A percentile compares a stretch with the other conserved stretches of the same genome.
Conservation (phyloP, 805 yeast species). For the Metschnikowia reukaufii region DNA sequence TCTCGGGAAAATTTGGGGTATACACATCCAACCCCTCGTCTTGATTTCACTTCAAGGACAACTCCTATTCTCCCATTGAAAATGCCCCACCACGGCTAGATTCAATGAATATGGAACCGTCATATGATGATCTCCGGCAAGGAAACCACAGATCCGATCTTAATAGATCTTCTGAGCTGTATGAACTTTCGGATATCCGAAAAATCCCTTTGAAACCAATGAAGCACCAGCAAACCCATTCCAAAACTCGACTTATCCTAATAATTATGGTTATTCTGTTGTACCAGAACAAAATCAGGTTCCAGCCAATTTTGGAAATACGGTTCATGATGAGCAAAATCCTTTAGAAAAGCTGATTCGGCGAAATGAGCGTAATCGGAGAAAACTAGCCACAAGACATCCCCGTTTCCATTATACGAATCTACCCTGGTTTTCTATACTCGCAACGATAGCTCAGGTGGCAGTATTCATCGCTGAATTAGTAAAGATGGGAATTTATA, state of each 20-base stretch:
- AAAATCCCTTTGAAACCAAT: conserved; percentile 8
- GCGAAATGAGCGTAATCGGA: conserved; percentile 17
- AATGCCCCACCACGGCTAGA: not conserved
- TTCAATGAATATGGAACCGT: not conserved
- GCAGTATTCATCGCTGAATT: conserved; percentile 63
- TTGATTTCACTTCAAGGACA: not conserved
- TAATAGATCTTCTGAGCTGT: conserved; percentile 10
- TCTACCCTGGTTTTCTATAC: conserved; percentile 41
- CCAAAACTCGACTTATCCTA: not conserved
- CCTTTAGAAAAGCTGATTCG: conserved; percentile 8
- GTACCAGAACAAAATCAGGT: conserved; percentile 1
- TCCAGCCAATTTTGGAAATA: not conserved
- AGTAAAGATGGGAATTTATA: conserved; percentile 52
- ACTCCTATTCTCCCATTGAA: conserved; percentile 10
- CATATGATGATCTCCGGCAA: not conserved
- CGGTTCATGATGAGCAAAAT: not conserved
- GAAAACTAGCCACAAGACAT: conserved; percentile 16
- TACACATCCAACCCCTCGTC: not conserved
- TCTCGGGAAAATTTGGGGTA: conserved; percentile 5
- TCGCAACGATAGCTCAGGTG: conserved; percentile 48
- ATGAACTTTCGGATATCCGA: conserved; percentile 13
- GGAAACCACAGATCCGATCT: not conserved
- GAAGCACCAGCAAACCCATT: conserved; percentile 5
- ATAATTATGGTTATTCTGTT: conserved; percentile 8
- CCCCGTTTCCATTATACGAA: conserved; percentile 26